These are phyloP conservation scores for Neobulgaria alba DNA, from an alignment of 2,329 filamentous ascomycete species.

Conservation along the genomic window DNA sequence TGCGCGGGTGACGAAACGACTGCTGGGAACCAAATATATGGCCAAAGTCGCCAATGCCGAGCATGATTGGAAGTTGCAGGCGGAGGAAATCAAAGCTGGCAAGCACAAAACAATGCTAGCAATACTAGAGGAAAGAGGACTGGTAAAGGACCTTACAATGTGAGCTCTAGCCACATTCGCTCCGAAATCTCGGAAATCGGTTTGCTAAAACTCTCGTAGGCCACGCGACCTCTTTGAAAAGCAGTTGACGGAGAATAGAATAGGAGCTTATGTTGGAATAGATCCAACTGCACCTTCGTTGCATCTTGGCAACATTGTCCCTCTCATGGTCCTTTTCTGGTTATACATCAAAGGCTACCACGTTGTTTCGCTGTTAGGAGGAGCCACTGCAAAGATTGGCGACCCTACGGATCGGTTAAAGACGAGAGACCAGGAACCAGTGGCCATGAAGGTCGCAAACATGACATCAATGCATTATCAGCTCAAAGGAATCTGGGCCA, in stretches of 20 bases:
- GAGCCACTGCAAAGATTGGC: slow-evolving; percentile 69
- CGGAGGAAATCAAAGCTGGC: slow-evolving; percentile 41
- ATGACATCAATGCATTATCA: slow-evolving; percentile 61
- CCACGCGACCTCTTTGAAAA: slow-evolving; percentile 46
- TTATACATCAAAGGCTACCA: slow-evolving; percentile 69
- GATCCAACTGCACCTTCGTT: slow-evolving; percentile 74
- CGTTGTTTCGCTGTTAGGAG: slow-evolving; percentile 59
- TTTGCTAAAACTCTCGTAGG: slow-evolving; percentile 11
- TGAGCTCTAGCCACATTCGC: too few species aligned
- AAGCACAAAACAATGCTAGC: slow-evolving; percentile 48
- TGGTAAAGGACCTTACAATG: slow-evolving; percentile 68
- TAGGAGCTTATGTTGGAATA: slow-evolving; percentile 72
- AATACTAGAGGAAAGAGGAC: slow-evolving; percentile 61
- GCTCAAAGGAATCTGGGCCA: slow-evolving; percentile 62
- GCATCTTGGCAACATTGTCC: slow-evolving; percentile 72
- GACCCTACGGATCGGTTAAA: slow-evolving; percentile 66
- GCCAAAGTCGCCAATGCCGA: slow-evolving; percentile 25
- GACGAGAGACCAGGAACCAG: slow-evolving; percentile 46
- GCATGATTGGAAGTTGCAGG: slow-evolving; percentile 39
- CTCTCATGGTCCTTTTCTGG: slow-evolving; percentile 79
- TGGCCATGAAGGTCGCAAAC: slow-evolving; percentile 50
- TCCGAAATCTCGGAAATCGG: not conserved
- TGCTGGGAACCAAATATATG: slow-evolving; percentile 30
- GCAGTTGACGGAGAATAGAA: slow-evolving; percentile 54
- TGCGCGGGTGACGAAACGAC: slow-evolving; percentile 16